Base-by-base conservation (phyloP, 2,329 filamentous ascomycete species). In the Fonsecaea monophora region DNA sequence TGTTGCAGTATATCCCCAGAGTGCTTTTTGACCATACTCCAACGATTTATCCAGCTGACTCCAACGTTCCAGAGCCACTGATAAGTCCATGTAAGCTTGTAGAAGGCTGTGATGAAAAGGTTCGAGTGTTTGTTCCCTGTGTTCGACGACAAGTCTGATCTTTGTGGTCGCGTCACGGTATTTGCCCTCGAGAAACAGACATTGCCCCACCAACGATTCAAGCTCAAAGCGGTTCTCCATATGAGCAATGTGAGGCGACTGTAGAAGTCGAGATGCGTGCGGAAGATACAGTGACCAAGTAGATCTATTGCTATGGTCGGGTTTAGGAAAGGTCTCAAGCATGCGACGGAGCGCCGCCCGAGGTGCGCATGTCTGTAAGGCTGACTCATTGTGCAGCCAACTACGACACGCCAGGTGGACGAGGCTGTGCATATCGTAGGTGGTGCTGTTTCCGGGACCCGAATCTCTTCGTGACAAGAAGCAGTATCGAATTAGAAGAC, bases 361-460 rank as follows among this genome's bases (percentile, higher is more conserved):
- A 30, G 40, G 25, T 25, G 10, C 60, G 32, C 21, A 61, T 68
- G 21, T 9, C 15, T 10, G 30, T 61, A 72, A 70, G 15, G 60
- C 30, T 4, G 66, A 48, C 13, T 75, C 38, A 38, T 69, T 57
- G 62, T 60, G 70, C 15, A 79, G 59, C 77, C 77, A 80, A 35
- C 71, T 74, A 30, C 74, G 71, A 18, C 70, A 78, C 8, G 77
- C 74, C 30, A 79, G 61, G 48, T 75, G 75, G 8, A 79, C 77
- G 1, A 79, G 72, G 34, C 71, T 68, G 67, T 79, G 75, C 25
- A 78, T 69, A 56, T 76, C 73, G 55, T 50, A 69, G 5, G 61
- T 55, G 18, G 32, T 34, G 32, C 53, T 48, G 42, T 59, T 66
- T 18, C 55, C 48, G n/a, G 42, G 21, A 3, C 21, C 18, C 8